Evolutionary conservation across 1,139 yeast genomes (phyloP).

Genomic region (Meyerozyma athensensis): DNA sequence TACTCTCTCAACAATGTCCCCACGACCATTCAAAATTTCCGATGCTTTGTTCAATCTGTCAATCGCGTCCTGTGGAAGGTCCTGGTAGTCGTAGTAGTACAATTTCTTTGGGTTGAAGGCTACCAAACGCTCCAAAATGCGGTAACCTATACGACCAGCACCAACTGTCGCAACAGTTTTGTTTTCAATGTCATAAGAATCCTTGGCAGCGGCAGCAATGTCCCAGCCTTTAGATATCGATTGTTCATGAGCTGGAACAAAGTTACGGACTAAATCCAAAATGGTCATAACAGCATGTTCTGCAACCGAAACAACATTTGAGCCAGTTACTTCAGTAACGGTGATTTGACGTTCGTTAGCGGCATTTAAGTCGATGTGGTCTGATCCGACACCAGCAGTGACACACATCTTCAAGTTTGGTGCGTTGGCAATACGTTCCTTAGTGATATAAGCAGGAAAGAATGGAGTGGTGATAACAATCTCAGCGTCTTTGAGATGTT

Average conservation of each 20-base stretch:
- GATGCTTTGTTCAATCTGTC: constrained; percentile 44
- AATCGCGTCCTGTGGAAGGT: constrained; percentile 54
- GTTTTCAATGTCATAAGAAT: constrained; percentile 70
- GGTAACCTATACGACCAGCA: constrained; percentile 57
- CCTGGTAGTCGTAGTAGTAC: constrained; percentile 59
- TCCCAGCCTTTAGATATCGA: constrained; percentile 63
- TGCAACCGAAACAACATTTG: constrained; percentile 76
- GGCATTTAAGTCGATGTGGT: constrained; percentile 72
- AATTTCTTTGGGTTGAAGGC: constrained; percentile 46
- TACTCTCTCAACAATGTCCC: constrained; percentile 51
- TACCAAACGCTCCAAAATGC: constrained; percentile 61
- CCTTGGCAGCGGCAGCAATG: constrained; percentile 72
- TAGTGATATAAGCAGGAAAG: constrained; percentile 76
- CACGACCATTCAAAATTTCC: constrained; percentile 34
- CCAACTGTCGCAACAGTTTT: constrained; percentile 75
- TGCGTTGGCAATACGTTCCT: constrained; percentile 61
- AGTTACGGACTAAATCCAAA: constrained; percentile 67
- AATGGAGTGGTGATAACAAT: constrained; percentile 78
- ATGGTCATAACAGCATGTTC: constrained; percentile 80
- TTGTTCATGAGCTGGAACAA: constrained; percentile 73
- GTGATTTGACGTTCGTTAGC: constrained; percentile 62
- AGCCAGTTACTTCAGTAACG: constrained; percentile 82
- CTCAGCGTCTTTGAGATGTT: constrained; percentile 52
- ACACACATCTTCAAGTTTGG: constrained; percentile 67
- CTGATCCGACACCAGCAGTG: constrained; percentile 86